These are phyloP conservation scores for Mollisiaceae sp. DNA, from an alignment of 2,329 filamentous ascomycete species.

Conservation along the genomic window DNA sequence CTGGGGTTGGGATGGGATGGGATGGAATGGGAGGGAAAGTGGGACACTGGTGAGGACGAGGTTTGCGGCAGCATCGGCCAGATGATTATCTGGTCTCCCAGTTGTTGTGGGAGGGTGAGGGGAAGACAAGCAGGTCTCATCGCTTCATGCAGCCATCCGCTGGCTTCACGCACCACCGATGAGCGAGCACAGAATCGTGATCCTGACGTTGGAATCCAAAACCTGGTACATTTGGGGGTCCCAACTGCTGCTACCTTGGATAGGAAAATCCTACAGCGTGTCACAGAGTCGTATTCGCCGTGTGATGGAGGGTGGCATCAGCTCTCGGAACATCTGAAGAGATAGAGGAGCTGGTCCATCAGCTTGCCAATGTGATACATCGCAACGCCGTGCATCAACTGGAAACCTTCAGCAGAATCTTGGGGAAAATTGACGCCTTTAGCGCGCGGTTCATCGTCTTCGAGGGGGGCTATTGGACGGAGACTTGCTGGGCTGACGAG, in stretches of 20 bases:
- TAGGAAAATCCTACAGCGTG: constrained; percentile 9
- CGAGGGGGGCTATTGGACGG: constrained; percentile 15
- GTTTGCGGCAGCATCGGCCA: neutral
- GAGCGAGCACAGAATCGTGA: constrained; percentile 3
- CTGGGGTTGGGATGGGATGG: neutral
- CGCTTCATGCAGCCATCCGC: constrained; percentile 29
- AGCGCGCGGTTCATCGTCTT: constrained; percentile 25
- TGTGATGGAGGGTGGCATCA: constrained; percentile 8
- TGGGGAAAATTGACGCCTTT: constrained; percentile 30
- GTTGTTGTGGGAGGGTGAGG: constrained; percentile 13
- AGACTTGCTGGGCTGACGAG: constrained; percentile 13
- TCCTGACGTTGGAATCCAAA: neutral
- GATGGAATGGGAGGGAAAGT: neutral
- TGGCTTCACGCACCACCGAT: constrained; percentile 7
- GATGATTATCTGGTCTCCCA: neutral
- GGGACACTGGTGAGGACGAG: neutral
- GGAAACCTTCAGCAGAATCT: constrained; percentile 21
- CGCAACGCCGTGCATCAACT: constrained; percentile 25
- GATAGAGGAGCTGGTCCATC: constrained; percentile 4
- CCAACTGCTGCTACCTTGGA: constrained; percentile 8
- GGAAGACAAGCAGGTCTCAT: constrained; percentile 20
- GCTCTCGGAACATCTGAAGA: neutral
- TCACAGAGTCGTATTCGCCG: constrained; percentile 12
- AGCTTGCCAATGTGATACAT: constrained; percentile 29
- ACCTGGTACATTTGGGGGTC: neutral